Evolutionary conservation across 768 basidiomycete species (phyloP).

Genomic region (Polyporus arcularius): DNA sequence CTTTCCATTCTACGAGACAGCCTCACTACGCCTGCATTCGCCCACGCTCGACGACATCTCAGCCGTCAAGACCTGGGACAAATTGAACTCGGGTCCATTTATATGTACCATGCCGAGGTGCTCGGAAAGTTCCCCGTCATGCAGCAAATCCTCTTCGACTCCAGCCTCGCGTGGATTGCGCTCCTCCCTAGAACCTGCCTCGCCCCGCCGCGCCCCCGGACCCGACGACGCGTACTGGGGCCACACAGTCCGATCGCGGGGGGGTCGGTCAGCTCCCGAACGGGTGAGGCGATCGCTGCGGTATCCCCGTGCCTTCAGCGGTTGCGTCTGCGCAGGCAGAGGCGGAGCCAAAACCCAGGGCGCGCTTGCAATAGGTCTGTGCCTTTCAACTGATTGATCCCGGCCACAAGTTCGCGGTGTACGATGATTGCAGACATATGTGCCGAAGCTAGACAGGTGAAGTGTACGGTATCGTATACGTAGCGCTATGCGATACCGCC

Average conservation of each 20-base stretch:
- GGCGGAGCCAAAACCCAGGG: slow-evolving; percentile 39
- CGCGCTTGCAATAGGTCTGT: slow-evolving; percentile 67
- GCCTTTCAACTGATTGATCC: slow-evolving; percentile 63
- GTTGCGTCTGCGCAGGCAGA: slow-evolving; percentile 74
- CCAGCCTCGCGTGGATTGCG: slow-evolving; percentile 69
- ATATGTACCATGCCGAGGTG: slow-evolving; percentile 97
- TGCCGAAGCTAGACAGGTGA: too few relatives aligned
- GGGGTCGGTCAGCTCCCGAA: slow-evolving; percentile 50
- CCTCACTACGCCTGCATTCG: slow-evolving; percentile 95
- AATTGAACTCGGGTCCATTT: slow-evolving; percentile 93
- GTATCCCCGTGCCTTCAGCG: slow-evolving; percentile 80
- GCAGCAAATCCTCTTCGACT: slow-evolving; percentile 95
- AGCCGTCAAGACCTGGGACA: slow-evolving; percentile 93
- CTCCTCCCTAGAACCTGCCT: slow-evolving; percentile 40
- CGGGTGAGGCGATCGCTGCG: slow-evolving; percentile 91
- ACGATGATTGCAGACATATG: too few relatives aligned
- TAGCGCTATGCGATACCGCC: too few relatives aligned
- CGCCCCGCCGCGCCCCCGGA: slow-evolving; percentile 25
- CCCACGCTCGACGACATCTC: slow-evolving; percentile 99
- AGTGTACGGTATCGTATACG: too few relatives aligned
- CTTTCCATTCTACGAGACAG: slow-evolving; percentile 58
- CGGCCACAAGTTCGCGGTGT: too few relatives aligned
- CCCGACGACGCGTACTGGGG: slow-evolving; percentile 46
- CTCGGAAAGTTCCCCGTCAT: slow-evolving; percentile 93
- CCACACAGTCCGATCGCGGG: slow-evolving; percentile 43